Percentiles rank a stretch among this genome's conserved stretches.
These are phyloP conservation scores for Venturia effusa DNA, from an alignment of 2,329 filamentous ascomycete species.

Conservation along the genomic window DNA sequence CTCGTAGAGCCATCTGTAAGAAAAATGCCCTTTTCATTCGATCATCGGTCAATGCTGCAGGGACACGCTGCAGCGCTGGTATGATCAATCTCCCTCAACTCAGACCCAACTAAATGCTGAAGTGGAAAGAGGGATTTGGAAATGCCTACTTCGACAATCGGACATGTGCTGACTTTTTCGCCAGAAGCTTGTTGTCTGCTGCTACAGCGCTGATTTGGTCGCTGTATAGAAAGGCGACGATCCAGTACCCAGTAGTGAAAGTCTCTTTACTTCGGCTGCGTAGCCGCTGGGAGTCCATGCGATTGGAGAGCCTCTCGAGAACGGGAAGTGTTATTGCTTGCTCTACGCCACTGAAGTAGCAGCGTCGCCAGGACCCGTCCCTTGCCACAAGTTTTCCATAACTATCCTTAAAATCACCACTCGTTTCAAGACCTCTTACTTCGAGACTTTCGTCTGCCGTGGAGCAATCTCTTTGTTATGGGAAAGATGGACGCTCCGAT, in stretches of 20 bases:
- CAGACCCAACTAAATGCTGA: too few species aligned
- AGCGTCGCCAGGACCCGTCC: not conserved
- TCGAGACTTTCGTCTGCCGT: not conserved
- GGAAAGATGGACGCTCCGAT: slow-evolving; percentile 6
- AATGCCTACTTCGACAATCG: not conserved
- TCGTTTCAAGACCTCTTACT: not conserved
- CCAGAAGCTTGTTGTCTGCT: not conserved
- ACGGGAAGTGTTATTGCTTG: not conserved
- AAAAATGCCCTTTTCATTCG: not conserved
- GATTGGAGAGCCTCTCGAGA: not conserved
- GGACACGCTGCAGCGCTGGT: not conserved
- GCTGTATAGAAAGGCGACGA: not conserved
- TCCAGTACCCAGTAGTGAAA: not conserved
- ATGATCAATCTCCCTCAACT: not conserved
- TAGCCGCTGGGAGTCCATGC: not conserved
- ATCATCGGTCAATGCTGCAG: not conserved
- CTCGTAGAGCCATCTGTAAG: not conserved
- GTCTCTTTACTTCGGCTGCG: not conserved
- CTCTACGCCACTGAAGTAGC: not conserved
- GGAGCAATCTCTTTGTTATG: not conserved
- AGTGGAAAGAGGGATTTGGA: not conserved
- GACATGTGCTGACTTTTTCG: not conserved
- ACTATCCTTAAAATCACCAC: not conserved
- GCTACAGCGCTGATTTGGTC: not conserved
- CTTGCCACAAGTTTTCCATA: not conserved